Evolutionary conservation across 176 grass and related monocot species (phyloP), one percentile per base, ranked within the genome.

Genomic region (Bonia amplexicaulis): DNA sequence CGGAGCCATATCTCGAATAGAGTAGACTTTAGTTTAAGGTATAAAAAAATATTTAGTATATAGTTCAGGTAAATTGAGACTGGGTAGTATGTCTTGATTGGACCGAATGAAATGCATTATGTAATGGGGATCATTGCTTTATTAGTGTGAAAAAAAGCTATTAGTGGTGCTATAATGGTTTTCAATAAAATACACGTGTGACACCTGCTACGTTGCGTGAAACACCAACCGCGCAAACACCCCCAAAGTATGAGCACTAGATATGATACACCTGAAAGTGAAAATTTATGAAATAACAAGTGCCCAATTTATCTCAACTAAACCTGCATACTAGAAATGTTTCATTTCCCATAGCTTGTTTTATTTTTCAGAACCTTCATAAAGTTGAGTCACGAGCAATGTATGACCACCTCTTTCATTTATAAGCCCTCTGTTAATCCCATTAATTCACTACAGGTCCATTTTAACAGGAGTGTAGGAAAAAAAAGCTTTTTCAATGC

Each of bases 151-250:
- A 37, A 39, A 17, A 17, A 23, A n/a, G 16, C 19, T 31, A 8
- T 35, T 12, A 20, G 6, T 13, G 46, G 60, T 48, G 29, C 11
- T 66, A 65, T 33, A 61, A 2, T 19, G 12, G 6, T 29, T 62
- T 64, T 6, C 35, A 37, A 4, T 4, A 37, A 37, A 37, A 37
- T 37, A 37, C 35, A 37, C 16, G 23, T 16, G 51, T 53, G 51
- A 19, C 0, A 60, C 3, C 58, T 2, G 9, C 73, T 70, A 4
- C 47, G 12, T 71, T 9, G 74, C 52, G 86, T 84, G 80, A 88
- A n/a, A 25, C 86, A 88, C 31, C 80, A 35, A 83, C 86, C 48
- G 1, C 6, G 7, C 40, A 45, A 63, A 16, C 71, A 87, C 64
- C 62, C 29, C 0, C 57, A 6, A 47, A 35, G 70, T 45, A 58